phyloP scores from a whole-genome alignment of 2,329 filamentous ascomycete genomes.

The Arthroderma sp. region DNA sequence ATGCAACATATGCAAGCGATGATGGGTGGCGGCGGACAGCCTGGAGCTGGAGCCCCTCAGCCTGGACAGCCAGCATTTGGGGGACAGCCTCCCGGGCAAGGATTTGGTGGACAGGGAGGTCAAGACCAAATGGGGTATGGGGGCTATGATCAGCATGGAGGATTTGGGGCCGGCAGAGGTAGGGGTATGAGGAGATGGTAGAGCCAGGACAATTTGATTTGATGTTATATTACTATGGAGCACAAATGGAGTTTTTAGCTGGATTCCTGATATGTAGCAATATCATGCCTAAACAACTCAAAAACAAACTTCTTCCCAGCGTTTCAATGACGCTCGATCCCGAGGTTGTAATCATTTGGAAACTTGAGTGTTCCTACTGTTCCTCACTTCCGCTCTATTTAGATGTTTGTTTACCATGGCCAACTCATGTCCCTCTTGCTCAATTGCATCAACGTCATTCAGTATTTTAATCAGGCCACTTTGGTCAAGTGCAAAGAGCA shows the following conservation, averaged over 20 bases:
- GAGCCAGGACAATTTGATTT: slow-evolving; percentile 5
- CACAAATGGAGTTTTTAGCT: background rate
- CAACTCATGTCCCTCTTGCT: slow-evolving; percentile 10
- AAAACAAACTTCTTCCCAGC: background rate
- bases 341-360: background rate
- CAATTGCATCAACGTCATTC: slow-evolving; percentile 9
- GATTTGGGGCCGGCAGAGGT: slow-evolving; percentile 25
- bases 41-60: slow-evolving; percentile 25
- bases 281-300: background rate
- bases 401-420: too few relatives aligned
- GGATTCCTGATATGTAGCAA: background rate
- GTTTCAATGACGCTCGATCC: too few relatives aligned
- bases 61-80: slow-evolving; percentile 24
- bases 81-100: slow-evolving; percentile 21
- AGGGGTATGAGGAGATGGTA: slow-evolving; percentile 25
- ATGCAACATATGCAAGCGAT: slow-evolving; percentile 42
- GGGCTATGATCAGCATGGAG: slow-evolving; percentile 28
- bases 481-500: slow-evolving; percentile 15
- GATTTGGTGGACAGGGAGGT: slow-evolving; percentile 23
- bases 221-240: background rate
- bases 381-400: too few relatives aligned
- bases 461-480: slow-evolving; percentile 14
- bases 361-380: too few relatives aligned
- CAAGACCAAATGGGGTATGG: slow-evolving; percentile 31
- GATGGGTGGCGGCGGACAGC: slow-evolving; percentile 31